phyloP scores from a whole-genome alignment of 257 asterid genomes.

The Solanum chaucha region DNA sequence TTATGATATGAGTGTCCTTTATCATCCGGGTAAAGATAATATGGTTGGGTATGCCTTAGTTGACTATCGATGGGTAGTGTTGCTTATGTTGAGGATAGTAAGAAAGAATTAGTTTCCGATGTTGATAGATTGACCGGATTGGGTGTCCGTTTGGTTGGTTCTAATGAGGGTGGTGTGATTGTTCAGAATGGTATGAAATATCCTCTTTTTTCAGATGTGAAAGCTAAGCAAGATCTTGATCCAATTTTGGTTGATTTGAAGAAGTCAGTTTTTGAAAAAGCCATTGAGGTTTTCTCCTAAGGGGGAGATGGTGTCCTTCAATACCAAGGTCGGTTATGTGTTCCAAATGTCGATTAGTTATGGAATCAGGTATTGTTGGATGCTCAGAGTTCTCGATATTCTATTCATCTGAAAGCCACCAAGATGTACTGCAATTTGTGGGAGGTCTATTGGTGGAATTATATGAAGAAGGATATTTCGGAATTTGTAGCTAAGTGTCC shows the following conservation, averaged over 20 bases:
- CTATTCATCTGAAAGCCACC: neutral
- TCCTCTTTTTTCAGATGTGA: neutral
- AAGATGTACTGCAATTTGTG: neutral
- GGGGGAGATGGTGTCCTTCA: neutral
- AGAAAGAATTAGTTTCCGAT: neutral
- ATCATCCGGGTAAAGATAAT: too few species aligned
- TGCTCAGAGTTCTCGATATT: too few species aligned
- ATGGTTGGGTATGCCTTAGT: neutral
- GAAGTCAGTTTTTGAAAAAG: neutral
- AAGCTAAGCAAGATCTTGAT: neutral
- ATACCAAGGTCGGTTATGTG: neutral
- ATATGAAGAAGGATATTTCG: too few species aligned
- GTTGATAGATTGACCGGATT: neutral
- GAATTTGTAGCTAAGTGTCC: too few species aligned
- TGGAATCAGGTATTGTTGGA: neutral
- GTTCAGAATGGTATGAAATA: neutral
- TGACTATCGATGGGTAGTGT: neutral
- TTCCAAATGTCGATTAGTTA: neutral
- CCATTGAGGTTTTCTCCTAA: neutral
- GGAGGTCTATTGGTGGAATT: too few species aligned
- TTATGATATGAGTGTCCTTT: too few species aligned
- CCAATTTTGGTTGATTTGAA: neutral
- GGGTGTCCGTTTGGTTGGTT: neutral
- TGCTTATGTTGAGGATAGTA: neutral
- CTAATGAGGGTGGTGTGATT: neutral